These are phyloP conservation scores for Malus sieversii DNA, from an alignment of 306 rosid genomes.

Conservation along the genomic window DNA sequence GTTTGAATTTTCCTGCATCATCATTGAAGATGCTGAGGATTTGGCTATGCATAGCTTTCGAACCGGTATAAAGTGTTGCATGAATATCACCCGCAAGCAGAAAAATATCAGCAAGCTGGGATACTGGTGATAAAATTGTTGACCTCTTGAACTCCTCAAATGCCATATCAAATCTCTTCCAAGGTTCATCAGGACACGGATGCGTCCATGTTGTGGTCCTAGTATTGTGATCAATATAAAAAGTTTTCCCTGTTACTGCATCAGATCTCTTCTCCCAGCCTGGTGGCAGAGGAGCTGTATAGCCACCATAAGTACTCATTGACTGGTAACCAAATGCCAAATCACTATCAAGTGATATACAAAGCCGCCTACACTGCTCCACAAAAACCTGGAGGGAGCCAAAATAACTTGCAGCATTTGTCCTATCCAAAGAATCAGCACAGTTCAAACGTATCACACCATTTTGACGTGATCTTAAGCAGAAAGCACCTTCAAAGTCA, in stretches of 20 bases:
- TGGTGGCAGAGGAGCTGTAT: conserved; percentile 91
- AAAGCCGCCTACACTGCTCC: conserved; percentile 97
- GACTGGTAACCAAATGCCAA: conserved; percentile 62
- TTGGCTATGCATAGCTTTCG: conserved; percentile 99
- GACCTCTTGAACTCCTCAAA: conserved; percentile 93
- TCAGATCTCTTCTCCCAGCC: conserved; percentile 99
- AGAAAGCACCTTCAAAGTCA: conserved; percentile 79
- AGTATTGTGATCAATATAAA: conserved; percentile 89
- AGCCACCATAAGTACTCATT: conserved; percentile 52
- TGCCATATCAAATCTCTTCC: conserved; percentile 98
- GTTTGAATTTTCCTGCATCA: conserved; percentile 89
- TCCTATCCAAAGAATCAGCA: conserved; percentile 98
- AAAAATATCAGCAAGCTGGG: conserved; percentile 86
- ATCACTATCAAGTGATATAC: conserved; percentile 86
- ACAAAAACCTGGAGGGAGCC: conserved; percentile 89
- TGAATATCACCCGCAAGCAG: conserved; percentile 98
- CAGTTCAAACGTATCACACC: conserved; percentile 92
- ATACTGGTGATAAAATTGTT: conserved; percentile 82
- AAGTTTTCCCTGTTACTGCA: conserved; percentile 85
- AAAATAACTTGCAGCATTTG: conserved; percentile 98
- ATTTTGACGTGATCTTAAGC: conserved; percentile 89
- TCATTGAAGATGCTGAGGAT: conserved; percentile 94
- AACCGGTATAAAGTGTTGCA: conserved; percentile 96
- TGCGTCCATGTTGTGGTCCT: conserved; percentile 97
- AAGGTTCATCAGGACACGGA: conserved; percentile 98